These are phyloP conservation scores for Annona cherimola DNA, from an alignment of 164 flowering plant species.

Conservation along the genomic window DNA sequence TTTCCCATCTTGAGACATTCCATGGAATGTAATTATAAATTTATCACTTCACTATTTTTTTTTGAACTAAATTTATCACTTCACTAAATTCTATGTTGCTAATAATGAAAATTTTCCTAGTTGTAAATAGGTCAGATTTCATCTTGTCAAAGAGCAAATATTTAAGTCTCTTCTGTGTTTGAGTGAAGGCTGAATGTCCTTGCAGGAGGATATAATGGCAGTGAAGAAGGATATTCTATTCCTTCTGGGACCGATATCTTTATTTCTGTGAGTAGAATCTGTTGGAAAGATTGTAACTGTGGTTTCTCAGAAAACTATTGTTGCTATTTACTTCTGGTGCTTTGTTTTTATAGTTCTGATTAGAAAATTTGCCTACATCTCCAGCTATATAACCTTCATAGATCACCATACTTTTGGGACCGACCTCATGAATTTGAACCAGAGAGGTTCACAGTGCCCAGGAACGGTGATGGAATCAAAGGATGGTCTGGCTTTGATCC, in stretches of 20 bases:
- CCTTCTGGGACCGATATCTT: constrained; percentile 93
- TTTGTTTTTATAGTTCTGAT: background rate
- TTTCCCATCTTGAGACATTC: no score
- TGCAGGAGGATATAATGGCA: constrained; percentile 89
- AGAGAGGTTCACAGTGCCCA: constrained; percentile 64
- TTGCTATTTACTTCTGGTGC: background rate
- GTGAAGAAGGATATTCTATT: constrained; percentile 68
- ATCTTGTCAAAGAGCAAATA: background rate
- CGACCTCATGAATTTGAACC: constrained; percentile 80
- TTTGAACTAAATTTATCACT: no score
- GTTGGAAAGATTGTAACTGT: background rate
- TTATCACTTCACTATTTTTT: no score
- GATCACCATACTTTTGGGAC: constrained; percentile 94
- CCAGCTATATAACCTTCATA: constrained; percentile 90
- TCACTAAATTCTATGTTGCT: background rate
- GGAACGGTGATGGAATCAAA: constrained; percentile 48
- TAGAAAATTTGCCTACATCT: background rate
- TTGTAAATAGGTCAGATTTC: background rate
- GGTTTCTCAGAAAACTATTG: background rate
- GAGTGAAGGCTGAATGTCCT: background rate
- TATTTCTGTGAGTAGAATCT: constrained; percentile 64
- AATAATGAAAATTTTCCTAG: background rate
- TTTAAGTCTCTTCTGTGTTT: background rate
- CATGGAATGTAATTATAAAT: no score
- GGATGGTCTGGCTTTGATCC: constrained; percentile 98